phyloP scores from a whole-genome alignment of 2,329 filamentous ascomycete genomes.

The Aspergillus candidus region DNA sequence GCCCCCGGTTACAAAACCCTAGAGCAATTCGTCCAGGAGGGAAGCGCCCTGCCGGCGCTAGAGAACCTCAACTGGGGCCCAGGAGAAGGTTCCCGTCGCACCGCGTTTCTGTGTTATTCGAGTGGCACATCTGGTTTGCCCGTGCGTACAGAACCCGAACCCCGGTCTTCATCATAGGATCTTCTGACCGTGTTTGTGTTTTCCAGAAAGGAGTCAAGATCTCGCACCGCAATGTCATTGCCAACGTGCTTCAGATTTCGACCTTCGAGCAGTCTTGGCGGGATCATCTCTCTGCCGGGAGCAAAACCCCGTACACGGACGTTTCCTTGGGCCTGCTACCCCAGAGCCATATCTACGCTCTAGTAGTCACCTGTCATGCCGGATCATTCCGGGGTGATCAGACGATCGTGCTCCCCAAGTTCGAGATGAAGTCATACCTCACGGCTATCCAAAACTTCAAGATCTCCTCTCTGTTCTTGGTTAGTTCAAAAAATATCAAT shows the following conservation, averaged over 20 bases:
- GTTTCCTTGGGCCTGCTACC: conserved; percentile 64
- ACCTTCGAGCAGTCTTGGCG: conserved; percentile 44
- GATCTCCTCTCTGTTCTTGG: conserved; percentile 62
- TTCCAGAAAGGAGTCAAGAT: conserved; percentile 75
- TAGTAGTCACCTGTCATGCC: conserved; percentile 64
- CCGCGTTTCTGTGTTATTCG: conserved; percentile 73
- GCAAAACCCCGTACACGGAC: conserved; percentile 47
- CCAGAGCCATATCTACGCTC: conserved; percentile 74
- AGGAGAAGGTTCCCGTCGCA: conserved; percentile 50
- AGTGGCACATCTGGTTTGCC: conserved; percentile 74
- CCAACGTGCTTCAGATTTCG: conserved; percentile 62
- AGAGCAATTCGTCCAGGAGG: conserved; percentile 59
- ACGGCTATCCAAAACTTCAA: conserved; percentile 61
- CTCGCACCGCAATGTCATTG: conserved; percentile 70
- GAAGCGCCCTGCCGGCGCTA: conserved; percentile 39
- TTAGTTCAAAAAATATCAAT: too few relatives aligned
- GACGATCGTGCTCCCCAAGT: conserved; percentile 64
- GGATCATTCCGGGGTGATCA: conserved; percentile 66
- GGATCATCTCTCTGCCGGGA: conserved; percentile 28
- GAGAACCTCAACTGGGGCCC: conserved; percentile 38
- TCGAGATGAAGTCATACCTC: conserved; percentile 63
- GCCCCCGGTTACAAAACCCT: conserved; percentile 54
- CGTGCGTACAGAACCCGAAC: conserved; percentile 45
- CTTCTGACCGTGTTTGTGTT: conserved; percentile 7
- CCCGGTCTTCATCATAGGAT: not conserved